Evolutionary conservation across 805 yeast genomes (phyloP).

Genomic region (Kuraishia capsulata): DNA sequence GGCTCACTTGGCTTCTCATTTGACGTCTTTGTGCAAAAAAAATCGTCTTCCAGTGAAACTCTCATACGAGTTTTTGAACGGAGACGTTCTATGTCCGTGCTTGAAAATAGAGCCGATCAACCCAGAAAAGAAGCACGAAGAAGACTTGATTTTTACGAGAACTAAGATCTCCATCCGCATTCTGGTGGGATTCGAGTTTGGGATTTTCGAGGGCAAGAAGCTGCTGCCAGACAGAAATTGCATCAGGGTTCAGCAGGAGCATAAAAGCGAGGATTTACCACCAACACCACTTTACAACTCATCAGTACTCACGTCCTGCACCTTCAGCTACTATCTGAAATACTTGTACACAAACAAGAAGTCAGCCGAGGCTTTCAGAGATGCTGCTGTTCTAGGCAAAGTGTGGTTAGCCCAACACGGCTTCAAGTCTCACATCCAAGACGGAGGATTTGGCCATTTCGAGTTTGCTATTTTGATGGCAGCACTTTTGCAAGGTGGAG

Average conservation of each 20-base stretch:
- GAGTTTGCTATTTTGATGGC: conserved; percentile 82
- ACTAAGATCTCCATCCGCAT: conserved; percentile 67
- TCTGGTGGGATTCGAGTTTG: conserved; percentile 64
- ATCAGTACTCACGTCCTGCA: conserved; percentile 59
- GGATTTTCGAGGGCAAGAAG: conserved; percentile 65
- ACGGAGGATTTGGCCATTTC: conserved; percentile 84
- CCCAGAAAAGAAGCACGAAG: conserved; percentile 30
- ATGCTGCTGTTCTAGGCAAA: conserved; percentile 80
- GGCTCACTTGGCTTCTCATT: conserved; percentile 64
- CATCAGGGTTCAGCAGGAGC: conserved; percentile 54
- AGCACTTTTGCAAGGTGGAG: conserved; percentile 78
- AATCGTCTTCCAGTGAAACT: conserved; percentile 52
- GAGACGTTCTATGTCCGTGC: conserved; percentile 70
- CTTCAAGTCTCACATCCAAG: conserved; percentile 48
- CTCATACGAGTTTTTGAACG: conserved; percentile 61
- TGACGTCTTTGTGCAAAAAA: conserved; percentile 43
- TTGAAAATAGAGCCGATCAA: conserved; percentile 51
- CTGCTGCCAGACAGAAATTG: conserved; percentile 75
- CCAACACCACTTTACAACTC: conserved; percentile 88
- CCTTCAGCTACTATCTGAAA: conserved; percentile 63
- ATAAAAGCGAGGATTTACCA: conserved; percentile 31
- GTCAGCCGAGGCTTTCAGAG: conserved; percentile 71
- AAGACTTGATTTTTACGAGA: conserved; percentile 48
- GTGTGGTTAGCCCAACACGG: conserved; percentile 90
- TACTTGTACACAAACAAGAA: conserved; percentile 69